Base-by-base conservation (phyloP, 352 stramenopile species). In the Phytophthora tubulina region DNA sequence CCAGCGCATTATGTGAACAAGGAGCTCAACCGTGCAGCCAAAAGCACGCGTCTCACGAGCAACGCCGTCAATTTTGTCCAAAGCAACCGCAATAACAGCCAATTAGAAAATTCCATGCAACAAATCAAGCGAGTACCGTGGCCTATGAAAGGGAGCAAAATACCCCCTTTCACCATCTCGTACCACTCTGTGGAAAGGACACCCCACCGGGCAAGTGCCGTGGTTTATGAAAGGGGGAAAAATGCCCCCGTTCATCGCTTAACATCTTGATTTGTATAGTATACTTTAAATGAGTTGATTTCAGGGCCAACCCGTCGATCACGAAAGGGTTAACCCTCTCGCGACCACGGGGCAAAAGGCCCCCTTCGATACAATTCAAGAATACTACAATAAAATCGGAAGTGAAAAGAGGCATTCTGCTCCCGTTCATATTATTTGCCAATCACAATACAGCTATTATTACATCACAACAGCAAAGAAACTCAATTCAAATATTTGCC, bases 51-150 rank as follows among this genome's bases (percentile, higher is more conserved):
- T n/a, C n/a, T n/a, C n/a, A n/a, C n/a, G n/a, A n/a, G n/a, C n/a
- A n/a, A 14, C 17, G 1, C 17, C 44, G 44, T 31, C 44, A 14
- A 50, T 14, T 50, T 50, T n/a, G 17, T 8, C 30, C n/a, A 11
- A 4, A 6, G 1, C 4, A 0, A 3, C 44, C 6, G 10, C 2
- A 50, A 11, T 32, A 31, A 6, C 11, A 50, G 44, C 44, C 44
- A 50, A 50, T 50, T 14, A 50, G 10, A 31, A 14, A 32, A 50
- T 14, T 50, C 15, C 44, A 31, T 4, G 4, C 8, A 31, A 50
- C 27, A 31, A 32, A 13, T 50, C 5, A 31, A 32, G 44, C 6
- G n/a, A 46, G 51, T 57, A 57, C 51, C 51, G 51, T 57, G n/a
- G 7, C 0, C 35, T 44, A 33, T 45, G 15, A 50, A 50, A 14